A percentile compares a stretch with the other conserved stretches of the same genome.
These are phyloP conservation scores for Plasmodium reichenowi DNA, from an alignment of 169 alveolate genomes.

Conservation along the genomic window DNA sequence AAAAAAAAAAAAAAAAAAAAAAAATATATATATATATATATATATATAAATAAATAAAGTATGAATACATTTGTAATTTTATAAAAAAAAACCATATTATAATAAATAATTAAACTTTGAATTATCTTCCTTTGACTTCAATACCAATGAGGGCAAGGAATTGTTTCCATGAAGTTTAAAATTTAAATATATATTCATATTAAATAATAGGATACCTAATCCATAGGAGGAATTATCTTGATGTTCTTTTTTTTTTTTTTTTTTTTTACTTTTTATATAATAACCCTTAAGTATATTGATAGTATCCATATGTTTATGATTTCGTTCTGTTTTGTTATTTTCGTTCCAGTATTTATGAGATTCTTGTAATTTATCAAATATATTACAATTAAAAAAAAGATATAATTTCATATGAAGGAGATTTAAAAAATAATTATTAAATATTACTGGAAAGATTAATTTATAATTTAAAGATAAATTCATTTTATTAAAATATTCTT, in stretches of 20 bases:
- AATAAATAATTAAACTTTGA: slow-evolving; percentile 46
- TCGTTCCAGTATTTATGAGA: no score
- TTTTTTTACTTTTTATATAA: slow-evolving; percentile 25
- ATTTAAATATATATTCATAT: slow-evolving; percentile 32
- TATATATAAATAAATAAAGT: no score
- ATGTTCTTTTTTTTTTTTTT: not conserved
- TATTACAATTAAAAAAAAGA: slow-evolving; percentile 44
- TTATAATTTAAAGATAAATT: slow-evolving; percentile 21
- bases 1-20: no score
- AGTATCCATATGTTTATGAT: not conserved
- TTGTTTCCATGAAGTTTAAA: slow-evolving; percentile 1
- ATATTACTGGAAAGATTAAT: slow-evolving; percentile 42
- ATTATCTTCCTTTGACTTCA: slow-evolving; percentile 31
- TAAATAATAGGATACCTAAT: slow-evolving; percentile 28
- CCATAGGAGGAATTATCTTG: slow-evolving; percentile 35
- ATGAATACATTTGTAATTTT: not conserved
- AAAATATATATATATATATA: no score
- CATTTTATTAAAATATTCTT: slow-evolving; percentile 39
- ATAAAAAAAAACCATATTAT: not conserved
- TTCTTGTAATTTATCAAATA: not conserved
- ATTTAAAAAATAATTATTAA: slow-evolving; percentile 58
- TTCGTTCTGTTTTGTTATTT: not conserved
- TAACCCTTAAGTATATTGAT: slow-evolving; percentile 22
- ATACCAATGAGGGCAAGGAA: slow-evolving; percentile 32
- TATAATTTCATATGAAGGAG: slow-evolving; percentile 37